Conservation (phyloP, 352 stramenopile species). For the Phytophthora idaei region DNA sequence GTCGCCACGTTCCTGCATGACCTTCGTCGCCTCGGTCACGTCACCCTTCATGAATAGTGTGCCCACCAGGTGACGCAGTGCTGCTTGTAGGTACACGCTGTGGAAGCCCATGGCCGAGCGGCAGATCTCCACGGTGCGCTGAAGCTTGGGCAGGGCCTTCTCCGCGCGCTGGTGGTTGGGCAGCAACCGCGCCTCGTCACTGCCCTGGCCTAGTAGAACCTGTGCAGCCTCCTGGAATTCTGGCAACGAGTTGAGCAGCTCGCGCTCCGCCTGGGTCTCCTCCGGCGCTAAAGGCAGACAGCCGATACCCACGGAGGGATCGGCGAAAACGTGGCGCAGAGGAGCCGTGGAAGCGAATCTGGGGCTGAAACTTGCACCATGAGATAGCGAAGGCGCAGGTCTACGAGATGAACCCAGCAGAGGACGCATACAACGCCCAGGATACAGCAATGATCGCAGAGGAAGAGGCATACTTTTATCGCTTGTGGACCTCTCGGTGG, state of each 20-base stretch:
- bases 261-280: conserved; percentile 69
- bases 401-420: conserved; percentile 15
- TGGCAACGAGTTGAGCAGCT: conserved; percentile 63
- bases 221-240: conserved; percentile 75
- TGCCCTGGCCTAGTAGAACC: conserved; percentile 51
- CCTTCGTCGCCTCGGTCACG: conserved; percentile 49
- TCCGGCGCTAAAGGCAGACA: conserved; percentile 65
- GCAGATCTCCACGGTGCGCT: conserved; percentile 77
- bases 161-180: conserved; percentile 58
- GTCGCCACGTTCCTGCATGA: conserved; percentile 73
- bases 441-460: conserved; percentile 23
- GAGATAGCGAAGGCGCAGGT: conserved; percentile 15
- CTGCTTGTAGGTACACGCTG: conserved; percentile 67
- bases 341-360: conserved; percentile 34
- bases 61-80: conserved; percentile 62
- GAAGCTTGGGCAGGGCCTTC: conserved; percentile 55
- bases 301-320: conserved; percentile 69
- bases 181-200: conserved; percentile 38
- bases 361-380: conserved; percentile 13
- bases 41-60: conserved; percentile 74
- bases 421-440: conserved; percentile 12
- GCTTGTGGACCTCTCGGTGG: conserved; percentile 13
- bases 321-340: conserved; percentile 53
- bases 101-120: conserved; percentile 78
- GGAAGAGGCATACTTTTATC: conserved; percentile 18